A percentile compares a stretch with the other conserved stretches of the same genome.
phyloP scores from a whole-genome alignment of 2,329 filamentous ascomycete species.

The Rasamsonia emersonii region DNA sequence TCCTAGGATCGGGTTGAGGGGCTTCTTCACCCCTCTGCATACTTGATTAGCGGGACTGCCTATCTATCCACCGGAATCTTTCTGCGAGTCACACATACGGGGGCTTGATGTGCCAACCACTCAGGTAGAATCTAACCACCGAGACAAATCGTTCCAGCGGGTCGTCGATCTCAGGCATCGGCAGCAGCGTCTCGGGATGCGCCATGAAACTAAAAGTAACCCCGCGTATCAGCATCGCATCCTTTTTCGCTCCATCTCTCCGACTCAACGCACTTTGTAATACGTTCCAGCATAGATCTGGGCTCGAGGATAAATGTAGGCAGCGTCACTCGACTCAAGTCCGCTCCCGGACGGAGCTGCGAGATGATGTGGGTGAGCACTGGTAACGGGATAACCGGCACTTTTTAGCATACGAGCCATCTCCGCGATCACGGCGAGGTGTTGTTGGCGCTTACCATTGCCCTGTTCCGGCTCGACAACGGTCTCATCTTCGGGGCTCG shows the following conservation, averaged over 20 bases:
- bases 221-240: constrained; percentile 15
- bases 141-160: constrained; percentile 83
- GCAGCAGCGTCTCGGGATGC: constrained; percentile 88
- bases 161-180: constrained; percentile 80
- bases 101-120: constrained; percentile 97
- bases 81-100: constrained; percentile 56
- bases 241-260: neutral
- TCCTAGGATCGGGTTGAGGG: constrained; percentile 89
- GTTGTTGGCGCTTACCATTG: constrained; percentile 57
- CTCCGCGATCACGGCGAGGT: neutral
- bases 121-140: constrained; percentile 96
- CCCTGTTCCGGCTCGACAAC: constrained; percentile 87
- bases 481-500: constrained; percentile 61
- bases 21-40: constrained; percentile 88
- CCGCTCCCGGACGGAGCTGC: constrained; percentile 87
- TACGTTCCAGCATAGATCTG: constrained; percentile 94
- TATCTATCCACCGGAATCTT: neutral
- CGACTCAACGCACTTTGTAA: constrained; percentile 78
- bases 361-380: constrained; percentile 97
- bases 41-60: constrained; percentile 1
- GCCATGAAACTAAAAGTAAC: constrained; percentile 77
- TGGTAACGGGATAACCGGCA: constrained; percentile 33
- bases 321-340: constrained; percentile 85
- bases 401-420: constrained; percentile 6
- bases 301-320: constrained; percentile 98